A percentile compares a stretch with the other conserved stretches of the same genome.
These are phyloP conservation scores for Artomyces pyxidatus DNA, from an alignment of 768 basidiomycete genomes.

Conservation along the genomic window DNA sequence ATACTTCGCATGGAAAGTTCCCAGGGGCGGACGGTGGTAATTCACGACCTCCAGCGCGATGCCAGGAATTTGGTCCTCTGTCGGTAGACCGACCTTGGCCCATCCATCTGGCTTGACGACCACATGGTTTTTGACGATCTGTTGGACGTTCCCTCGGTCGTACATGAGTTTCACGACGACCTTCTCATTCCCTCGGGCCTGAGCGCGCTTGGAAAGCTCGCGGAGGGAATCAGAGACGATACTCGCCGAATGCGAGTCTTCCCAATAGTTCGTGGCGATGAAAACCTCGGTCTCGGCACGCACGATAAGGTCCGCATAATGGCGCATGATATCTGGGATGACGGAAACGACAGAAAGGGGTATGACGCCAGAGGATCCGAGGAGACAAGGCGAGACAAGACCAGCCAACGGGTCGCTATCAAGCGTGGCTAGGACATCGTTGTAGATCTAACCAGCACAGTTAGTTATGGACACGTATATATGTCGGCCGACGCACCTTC, in stretches of 20 bases:
- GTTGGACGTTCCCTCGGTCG: slow-evolving; percentile 56
- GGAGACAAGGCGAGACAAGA: slow-evolving; percentile 52
- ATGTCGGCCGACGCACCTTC: slow-evolving; percentile 31
- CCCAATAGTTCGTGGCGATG: slow-evolving; percentile 59
- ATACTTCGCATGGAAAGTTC: slow-evolving; percentile 69
- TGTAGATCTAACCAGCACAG: slow-evolving; percentile 40
- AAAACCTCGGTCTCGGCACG: slow-evolving; percentile 57
- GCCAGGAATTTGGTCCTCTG: slow-evolving; percentile 47
- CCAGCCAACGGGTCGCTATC: slow-evolving; percentile 47
- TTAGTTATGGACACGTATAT: not conserved
- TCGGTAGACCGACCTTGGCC: slow-evolving; percentile 42
- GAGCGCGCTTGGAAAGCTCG: slow-evolving; percentile 31
- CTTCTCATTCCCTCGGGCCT: slow-evolving; percentile 33
- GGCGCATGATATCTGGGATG: slow-evolving; percentile 68
- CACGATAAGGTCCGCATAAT: slow-evolving; percentile 56
- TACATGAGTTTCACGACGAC: slow-evolving; percentile 63
- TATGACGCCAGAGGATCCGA: slow-evolving; percentile 54
- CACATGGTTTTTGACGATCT: slow-evolving; percentile 38
- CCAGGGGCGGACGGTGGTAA: slow-evolving; percentile 45
- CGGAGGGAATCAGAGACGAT: slow-evolving; percentile 37
- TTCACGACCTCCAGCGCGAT: slow-evolving; percentile 55
- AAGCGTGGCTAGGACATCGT: slow-evolving; percentile 51
- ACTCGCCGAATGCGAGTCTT: slow-evolving; percentile 42
- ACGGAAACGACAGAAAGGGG: slow-evolving; percentile 55
- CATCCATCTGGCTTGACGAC: slow-evolving; percentile 39